phyloP scores from a whole-genome alignment of 2,329 filamentous ascomycete species.

The Biscogniauxia sp. region DNA sequence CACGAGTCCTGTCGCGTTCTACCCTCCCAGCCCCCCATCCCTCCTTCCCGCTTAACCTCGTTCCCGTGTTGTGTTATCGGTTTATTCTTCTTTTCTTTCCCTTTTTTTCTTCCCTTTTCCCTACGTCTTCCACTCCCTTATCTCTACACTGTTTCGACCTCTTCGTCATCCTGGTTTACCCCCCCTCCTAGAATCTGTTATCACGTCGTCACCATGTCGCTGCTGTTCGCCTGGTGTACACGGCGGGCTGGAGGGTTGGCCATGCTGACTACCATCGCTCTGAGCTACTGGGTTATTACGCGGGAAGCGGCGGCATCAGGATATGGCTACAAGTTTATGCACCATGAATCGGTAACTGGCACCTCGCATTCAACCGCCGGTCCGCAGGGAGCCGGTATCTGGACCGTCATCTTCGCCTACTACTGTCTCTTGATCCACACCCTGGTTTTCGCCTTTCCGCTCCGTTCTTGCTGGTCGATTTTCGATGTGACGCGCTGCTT shows the following conservation, averaged over 20 bases:
- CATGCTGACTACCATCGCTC: constrained; percentile 46
- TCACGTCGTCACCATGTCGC: constrained; percentile 42
- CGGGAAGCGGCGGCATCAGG: constrained; percentile 44
- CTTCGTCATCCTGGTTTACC: constrained; percentile 18
- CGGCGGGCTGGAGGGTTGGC: constrained; percentile 54
- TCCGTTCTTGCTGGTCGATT: constrained; percentile 61
- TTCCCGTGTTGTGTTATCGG: constrained; percentile 15
- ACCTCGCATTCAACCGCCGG: constrained; percentile 33
- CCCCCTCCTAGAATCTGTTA: constrained; percentile 17
- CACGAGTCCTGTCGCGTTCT: constrained; percentile 18
- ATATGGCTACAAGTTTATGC: constrained; percentile 44
- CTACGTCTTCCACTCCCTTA: constrained; percentile 16
- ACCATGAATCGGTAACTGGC: constrained; percentile 38
- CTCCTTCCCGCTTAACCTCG: constrained; percentile 4
- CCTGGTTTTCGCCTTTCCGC: constrained; percentile 61
- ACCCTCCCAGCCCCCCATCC: constrained; percentile 23
- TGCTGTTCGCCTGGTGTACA: constrained; percentile 53
- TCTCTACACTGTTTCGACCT: constrained; percentile 9
- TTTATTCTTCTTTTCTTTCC: constrained; percentile 16
- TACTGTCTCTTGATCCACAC: constrained; percentile 66
- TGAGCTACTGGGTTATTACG: constrained; percentile 56
- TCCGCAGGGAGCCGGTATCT: constrained; percentile 44
- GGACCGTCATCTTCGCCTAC: constrained; percentile 57
- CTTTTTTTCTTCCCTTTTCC: constrained; percentile 18
- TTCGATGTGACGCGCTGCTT: constrained; percentile 55